Percentiles rank a stretch among this genome's conserved stretches.
Conservation (phyloP, 495 filamentous ascomycete genomes). For the Neurospora africana region DNA sequence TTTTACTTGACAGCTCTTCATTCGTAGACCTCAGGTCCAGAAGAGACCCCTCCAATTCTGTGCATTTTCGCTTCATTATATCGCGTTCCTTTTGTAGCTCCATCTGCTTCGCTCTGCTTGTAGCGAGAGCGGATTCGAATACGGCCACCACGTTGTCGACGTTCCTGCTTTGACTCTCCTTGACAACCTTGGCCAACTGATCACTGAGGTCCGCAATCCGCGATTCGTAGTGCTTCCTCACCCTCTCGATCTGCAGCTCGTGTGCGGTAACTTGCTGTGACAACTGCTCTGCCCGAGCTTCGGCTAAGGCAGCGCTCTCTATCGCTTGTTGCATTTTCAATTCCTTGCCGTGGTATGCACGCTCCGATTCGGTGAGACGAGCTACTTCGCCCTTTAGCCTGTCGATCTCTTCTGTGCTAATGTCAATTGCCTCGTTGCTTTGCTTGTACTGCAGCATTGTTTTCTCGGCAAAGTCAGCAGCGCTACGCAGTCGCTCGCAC, state of each 20-base stretch:
- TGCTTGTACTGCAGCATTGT: slow-evolving; percentile 49
- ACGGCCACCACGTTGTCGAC: slow-evolving; percentile 25
- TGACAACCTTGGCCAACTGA: slow-evolving; percentile 32
- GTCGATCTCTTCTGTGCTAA: slow-evolving; percentile 49
- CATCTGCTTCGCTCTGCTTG: slow-evolving; percentile 28
- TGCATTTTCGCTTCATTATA: slow-evolving; percentile 32
- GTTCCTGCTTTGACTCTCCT: slow-evolving; percentile 30
- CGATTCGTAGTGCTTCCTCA: slow-evolving; percentile 31
- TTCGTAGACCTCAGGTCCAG: slow-evolving; percentile 17
- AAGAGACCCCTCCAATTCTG: slow-evolving; percentile 24
- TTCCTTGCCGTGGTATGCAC: slow-evolving; percentile 47
- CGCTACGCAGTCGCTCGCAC: slow-evolving; percentile 41
- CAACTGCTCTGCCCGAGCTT: slow-evolving; percentile 41
- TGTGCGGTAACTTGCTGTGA: slow-evolving; percentile 39
- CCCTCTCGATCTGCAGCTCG: slow-evolving; percentile 40
- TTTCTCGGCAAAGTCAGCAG: slow-evolving; percentile 51
- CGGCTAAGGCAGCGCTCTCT: slow-evolving; percentile 39
- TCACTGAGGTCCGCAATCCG: slow-evolving; percentile 32
- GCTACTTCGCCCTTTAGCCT: slow-evolving; percentile 46
- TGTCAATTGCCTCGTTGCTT: slow-evolving; percentile 46
- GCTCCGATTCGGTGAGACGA: slow-evolving; percentile 43
- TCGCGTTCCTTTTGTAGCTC: slow-evolving; percentile 34
- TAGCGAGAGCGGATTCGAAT: slow-evolving; percentile 25
- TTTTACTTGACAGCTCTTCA: slow-evolving; percentile 3
- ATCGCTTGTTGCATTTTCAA: slow-evolving; percentile 40